Percentiles rank a stretch among this genome's conserved stretches.
phyloP scores from a whole-genome alignment of 1,139 yeast genomes.

The Blastobotrys capitulatus region DNA sequence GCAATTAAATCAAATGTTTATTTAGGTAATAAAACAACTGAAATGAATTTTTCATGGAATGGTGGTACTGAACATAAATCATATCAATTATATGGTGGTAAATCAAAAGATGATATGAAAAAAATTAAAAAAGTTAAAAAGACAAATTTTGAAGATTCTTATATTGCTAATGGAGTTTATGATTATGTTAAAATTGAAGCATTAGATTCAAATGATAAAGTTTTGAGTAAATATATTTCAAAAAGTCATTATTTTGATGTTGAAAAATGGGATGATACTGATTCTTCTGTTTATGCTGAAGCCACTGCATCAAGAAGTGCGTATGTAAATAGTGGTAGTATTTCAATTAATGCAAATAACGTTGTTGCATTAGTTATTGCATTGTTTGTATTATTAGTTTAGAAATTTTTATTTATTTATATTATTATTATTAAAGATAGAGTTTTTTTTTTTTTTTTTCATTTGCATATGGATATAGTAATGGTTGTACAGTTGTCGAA shows the following conservation, averaged over 20 bases:
- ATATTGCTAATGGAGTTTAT: conserved; percentile 1
- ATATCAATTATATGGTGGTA: conserved; percentile 2
- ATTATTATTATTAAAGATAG: too few species aligned
- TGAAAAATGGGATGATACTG: neutral
- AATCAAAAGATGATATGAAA: neutral
- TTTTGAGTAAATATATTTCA: neutral
- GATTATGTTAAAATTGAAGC: conserved; percentile 1
- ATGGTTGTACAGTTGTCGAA: too few species aligned
- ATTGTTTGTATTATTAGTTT: neutral
- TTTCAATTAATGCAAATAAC: neutral
- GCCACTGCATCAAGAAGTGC: neutral
- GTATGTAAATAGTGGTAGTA: neutral
- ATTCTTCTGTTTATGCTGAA: neutral
- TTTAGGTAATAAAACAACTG: conserved; percentile 1
- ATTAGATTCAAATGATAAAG: neutral
- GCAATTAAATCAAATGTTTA: conserved; percentile 1
- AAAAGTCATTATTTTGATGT: neutral
- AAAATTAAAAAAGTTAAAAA: neutral
- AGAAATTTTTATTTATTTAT: too few species aligned
- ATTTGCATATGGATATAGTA: too few species aligned
- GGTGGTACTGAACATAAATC: conserved; percentile 6
- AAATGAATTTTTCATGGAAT: conserved; percentile 9
- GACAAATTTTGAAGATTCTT: neutral
- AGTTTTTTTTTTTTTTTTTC: too few species aligned
- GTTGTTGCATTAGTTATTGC: neutral